Evolutionary conservation across 2,329 filamentous ascomycete genomes (phyloP), one percentile per base, ranked within the genome.

Genomic region (Fusarium heterosporum): DNA sequence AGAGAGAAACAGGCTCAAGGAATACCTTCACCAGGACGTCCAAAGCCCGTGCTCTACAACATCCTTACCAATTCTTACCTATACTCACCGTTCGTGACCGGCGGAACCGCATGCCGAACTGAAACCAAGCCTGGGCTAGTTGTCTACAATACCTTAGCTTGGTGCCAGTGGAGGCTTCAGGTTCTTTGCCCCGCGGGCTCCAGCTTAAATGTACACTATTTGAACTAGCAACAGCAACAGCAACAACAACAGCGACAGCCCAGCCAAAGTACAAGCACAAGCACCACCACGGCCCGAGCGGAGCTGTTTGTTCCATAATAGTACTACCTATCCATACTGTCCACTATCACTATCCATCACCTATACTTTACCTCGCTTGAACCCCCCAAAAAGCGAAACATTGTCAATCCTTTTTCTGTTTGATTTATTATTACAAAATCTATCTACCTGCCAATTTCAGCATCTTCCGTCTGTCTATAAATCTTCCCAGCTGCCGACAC

Each of bases 101-200:
- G 60, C 61, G 64, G 69, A 73, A 49, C 68, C 66, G 64, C 69
- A 64, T 70, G 45, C 65, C 62, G 69, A 71, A 73, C 71, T 73
- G 71, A 73, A 73, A 73, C 71, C 59, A 73, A 73, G 72, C 71
- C 61, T 72, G 62, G 68, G 47, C 34, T 36, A 36, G 34, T n/a
- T 36, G 34, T 36, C 34, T 36, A 36, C 34, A 36, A 16, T 36
- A 36, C 22, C 22, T 22, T 22, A 22, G 22, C 22, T 22, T 22
- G 22, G 22, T 22, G 22, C 22, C 22, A 22, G 22, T 22, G 22
- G 22, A 28, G 56, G 14, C 22, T 65, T 68, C 48, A 14, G 26
- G 36, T 54, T 47, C 16, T 73, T 61, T 71, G 70, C 68, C 68
- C 70, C 62, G 68, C 69, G 70, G 41, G 34, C 34, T 36, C 47